phyloP scores from a whole-genome alignment of 331 rosid species.

The Quercus tomentella region DNA sequence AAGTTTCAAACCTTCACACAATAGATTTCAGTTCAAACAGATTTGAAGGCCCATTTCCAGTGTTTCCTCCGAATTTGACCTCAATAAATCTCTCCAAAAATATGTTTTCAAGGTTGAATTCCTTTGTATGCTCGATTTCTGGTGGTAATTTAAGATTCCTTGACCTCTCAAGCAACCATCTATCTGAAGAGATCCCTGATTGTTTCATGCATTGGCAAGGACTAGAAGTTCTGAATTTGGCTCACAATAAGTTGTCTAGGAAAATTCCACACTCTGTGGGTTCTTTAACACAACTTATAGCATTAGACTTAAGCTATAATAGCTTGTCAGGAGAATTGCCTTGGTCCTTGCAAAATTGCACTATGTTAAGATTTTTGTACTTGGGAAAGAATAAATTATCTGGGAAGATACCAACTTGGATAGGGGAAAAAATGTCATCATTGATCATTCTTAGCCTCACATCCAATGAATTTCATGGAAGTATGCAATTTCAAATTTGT shows the following conservation, averaged over 20 bases:
- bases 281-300: not conserved
- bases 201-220: not conserved
- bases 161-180: not conserved
- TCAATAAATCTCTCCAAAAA: not conserved
- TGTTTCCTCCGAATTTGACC: not conserved
- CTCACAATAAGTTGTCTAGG: not conserved
- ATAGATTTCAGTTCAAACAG: not conserved
- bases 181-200: not conserved
- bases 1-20: not conserved
- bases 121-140: not conserved
- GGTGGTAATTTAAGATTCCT: not conserved
- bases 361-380: not conserved
- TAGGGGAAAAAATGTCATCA: not conserved
- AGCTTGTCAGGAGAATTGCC: not conserved
- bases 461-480: not conserved
- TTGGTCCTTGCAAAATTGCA: not conserved
- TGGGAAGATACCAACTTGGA: not conserved
- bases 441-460: not conserved
- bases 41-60: not conserved
- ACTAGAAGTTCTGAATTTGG: not conserved
- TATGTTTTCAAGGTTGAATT: not conserved
- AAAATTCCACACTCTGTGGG: not conserved
- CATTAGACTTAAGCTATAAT: not conserved
- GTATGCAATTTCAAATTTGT: not conserved
- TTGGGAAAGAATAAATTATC: not conserved